Evolutionary conservation across 176 grass and related monocot species (phyloP).

Genomic region (Luzula sylvatica): DNA sequence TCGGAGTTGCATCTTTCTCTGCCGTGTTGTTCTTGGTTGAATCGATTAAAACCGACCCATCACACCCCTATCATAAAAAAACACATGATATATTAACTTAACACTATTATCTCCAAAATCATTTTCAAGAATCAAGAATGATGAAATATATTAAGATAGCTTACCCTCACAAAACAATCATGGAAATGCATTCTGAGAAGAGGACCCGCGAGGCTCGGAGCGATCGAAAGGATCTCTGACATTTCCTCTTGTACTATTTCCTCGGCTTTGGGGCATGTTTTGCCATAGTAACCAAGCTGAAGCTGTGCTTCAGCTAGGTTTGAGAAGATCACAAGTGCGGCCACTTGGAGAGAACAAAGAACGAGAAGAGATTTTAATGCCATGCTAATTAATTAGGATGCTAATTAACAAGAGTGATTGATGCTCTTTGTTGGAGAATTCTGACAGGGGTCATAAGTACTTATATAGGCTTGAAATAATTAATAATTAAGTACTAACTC

Average conservation of each 20-base stretch:
- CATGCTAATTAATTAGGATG: constrained; percentile 7
- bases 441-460: constrained; percentile 1
- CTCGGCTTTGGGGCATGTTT: constrained; percentile 26
- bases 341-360: constrained; percentile 14
- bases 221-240: constrained; percentile 9
- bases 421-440: constrained; percentile 5
- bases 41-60: constrained; percentile 46
- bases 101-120: neutral
- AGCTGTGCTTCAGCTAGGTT: constrained; percentile 19
- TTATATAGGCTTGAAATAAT: constrained; percentile 12
- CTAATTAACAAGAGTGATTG: neutral
- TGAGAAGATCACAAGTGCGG: constrained; percentile 1
- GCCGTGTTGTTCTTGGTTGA: constrained; percentile 30
- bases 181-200: constrained; percentile 62
- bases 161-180: constrained; percentile 73
- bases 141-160: neutral
- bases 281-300: constrained; percentile 18
- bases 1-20: constrained; percentile 46
- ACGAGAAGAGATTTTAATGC: constrained; percentile 7
- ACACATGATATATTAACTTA: neutral
- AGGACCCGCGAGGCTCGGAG: constrained; percentile 38
- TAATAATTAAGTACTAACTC: neutral
- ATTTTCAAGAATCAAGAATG: constrained; percentile 7
- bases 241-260: constrained; percentile 27
- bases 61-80: constrained; percentile 37